Conservation (phyloP, 2,329 filamentous ascomycete species). For the Harringtonia aguacate region DNA sequence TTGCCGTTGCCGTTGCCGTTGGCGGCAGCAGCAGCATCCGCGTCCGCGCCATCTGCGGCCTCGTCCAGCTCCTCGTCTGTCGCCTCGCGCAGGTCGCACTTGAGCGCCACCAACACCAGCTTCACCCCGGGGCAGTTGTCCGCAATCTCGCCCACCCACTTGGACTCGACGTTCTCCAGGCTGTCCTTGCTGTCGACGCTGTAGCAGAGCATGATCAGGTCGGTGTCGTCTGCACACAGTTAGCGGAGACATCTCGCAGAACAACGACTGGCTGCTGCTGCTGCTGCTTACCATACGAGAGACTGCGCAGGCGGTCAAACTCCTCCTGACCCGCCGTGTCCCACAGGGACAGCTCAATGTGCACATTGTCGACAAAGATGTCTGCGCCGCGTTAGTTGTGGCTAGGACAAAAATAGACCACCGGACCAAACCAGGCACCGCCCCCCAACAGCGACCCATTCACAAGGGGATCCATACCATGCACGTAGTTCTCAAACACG, state of each 20-base stretch:
- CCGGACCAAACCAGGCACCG: no score
- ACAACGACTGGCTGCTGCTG: neutral
- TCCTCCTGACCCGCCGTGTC: conserved; percentile 98
- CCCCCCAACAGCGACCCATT: no score
- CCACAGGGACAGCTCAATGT: conserved; percentile 96
- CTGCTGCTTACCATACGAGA: conserved; percentile 69
- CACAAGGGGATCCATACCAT: no score
- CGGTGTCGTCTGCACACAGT: conserved; percentile 58
- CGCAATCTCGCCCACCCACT: conserved; percentile 96
- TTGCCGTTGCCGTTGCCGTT: neutral
- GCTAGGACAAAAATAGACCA: no score
- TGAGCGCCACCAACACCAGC: conserved; percentile 87
- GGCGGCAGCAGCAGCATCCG: conserved; percentile 11
- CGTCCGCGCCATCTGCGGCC: no score
- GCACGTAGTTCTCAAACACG: conserved; percentile 98
- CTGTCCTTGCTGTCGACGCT: conserved; percentile 94
- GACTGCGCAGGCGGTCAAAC: conserved; percentile 89
- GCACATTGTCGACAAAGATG: conserved; percentile 94
- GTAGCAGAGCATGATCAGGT: conserved; percentile 98
- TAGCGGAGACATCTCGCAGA: neutral
- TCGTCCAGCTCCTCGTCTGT: conserved; percentile 58
- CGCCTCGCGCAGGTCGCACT: conserved; percentile 87
- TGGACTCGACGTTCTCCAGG: conserved; percentile 95
- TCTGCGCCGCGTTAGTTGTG: conserved; percentile 45
- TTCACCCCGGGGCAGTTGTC: conserved; percentile 96